Evolutionary conservation across 2,329 filamentous ascomycete genomes (phyloP), one percentile per base, ranked within the genome.

Genomic region (Chaetoscypha palmicola): DNA sequence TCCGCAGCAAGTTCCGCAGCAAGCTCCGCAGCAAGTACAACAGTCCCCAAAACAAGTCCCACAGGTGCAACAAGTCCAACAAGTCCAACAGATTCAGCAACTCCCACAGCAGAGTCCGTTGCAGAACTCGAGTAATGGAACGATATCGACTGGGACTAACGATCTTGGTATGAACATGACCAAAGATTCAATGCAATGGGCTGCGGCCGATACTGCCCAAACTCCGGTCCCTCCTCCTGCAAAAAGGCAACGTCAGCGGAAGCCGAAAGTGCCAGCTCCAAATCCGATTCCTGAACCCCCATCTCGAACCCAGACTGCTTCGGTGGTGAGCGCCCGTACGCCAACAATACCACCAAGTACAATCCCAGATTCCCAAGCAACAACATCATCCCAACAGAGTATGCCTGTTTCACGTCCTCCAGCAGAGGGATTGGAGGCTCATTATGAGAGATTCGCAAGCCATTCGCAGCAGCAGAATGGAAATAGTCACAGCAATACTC

Each of bases 211-310:
- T 16, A 49, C 45, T 22, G 44, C 30, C 12, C 34, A 7, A 7
- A 28, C 53, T 11, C 45, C 53, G 11, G 46, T 53, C 26, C 46
- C 55, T 1, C 63, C 65, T 10, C 53, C 61, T 31, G 47, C 64
- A 2, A 70, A 69, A 46, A 59, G 64, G 22, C 63, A 62, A 43
- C 61, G 66, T 22, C 64, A 65, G 42, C 58, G 65, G 10, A 69
- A 67, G 43, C 57, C 56, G 14, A 65, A 62, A 36, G 61, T 62
- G 11, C 33, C 39, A 10, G 21, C 32, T 28, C 3, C 21, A 14
- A 10, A 59, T 12, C 55, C 49, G 39, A 11, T 48, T 23, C 37
- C 47, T 46, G 41, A 62, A 35, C 48, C 53, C 32, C 49, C 54
- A 8, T 46, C 52, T 35, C 49, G 43, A 30, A 57, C 48, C 42